Conservation (phyloP, 1,284 basidiomycete species). For the Mycena citricolor region DNA sequence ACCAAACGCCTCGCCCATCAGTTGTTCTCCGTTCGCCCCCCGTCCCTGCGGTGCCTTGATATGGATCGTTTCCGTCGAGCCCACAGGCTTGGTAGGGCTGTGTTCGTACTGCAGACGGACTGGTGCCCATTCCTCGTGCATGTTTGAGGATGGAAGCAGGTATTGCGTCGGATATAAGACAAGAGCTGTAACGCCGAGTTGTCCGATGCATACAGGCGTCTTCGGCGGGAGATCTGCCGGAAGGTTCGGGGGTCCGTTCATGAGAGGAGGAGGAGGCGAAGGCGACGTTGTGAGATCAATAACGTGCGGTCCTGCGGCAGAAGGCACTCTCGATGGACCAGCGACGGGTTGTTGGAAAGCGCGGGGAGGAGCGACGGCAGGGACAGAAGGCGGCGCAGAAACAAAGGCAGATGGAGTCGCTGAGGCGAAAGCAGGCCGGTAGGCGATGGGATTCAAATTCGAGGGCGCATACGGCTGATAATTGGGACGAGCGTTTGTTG, state of each 20-base stretch:
- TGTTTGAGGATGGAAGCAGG: slow-evolving; percentile 48
- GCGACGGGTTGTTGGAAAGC: slow-evolving; percentile 3
- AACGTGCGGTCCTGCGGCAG: slow-evolving; percentile 32
- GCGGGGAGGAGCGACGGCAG: too few species aligned
- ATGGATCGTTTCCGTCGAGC: slow-evolving; percentile 78
- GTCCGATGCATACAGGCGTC: slow-evolving; percentile 87
- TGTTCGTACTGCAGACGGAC: slow-evolving; percentile 77
- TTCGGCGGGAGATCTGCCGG: slow-evolving; percentile 63
- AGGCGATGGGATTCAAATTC: slow-evolving; percentile 19
- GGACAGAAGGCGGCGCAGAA: slow-evolving; percentile 13
- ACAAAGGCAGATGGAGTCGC: not conserved
- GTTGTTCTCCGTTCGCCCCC: slow-evolving; percentile 48
- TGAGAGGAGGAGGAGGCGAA: slow-evolving; percentile 56
- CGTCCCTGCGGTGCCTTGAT: slow-evolving; percentile 67
- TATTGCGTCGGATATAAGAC: slow-evolving; percentile 85
- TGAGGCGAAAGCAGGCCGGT: slow-evolving; percentile 20
- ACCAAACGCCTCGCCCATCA: slow-evolving; percentile 69
- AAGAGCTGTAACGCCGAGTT: slow-evolving; percentile 77
- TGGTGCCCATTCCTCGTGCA: slow-evolving; percentile 68
- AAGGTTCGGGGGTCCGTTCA: slow-evolving; percentile 30
- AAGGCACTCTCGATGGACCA: slow-evolving; percentile 3
- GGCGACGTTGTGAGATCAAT: slow-evolving; percentile 79
- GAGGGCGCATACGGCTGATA: slow-evolving; percentile 22
- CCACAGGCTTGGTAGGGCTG: slow-evolving; percentile 49
- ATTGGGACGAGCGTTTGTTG: slow-evolving; percentile 7